Percentiles rank a stretch among this genome's conserved stretches.
These are phyloP conservation scores for Diaporthe sp. DNA, from an alignment of 2,329 filamentous ascomycete species.

Conservation along the genomic window DNA sequence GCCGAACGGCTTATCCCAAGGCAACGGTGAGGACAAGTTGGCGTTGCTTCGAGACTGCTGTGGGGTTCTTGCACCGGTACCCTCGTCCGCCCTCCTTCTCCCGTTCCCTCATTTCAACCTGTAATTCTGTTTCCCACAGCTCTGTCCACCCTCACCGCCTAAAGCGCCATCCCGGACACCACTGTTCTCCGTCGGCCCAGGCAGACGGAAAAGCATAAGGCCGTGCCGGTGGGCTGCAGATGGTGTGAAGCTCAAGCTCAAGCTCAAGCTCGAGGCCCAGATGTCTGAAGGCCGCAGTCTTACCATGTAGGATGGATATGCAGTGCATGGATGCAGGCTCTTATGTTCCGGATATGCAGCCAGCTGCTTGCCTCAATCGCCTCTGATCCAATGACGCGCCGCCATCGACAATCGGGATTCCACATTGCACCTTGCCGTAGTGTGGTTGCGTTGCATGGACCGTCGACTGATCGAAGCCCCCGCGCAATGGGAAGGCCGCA, in stretches of 20 bases:
- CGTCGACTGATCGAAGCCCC: constrained; percentile 16
- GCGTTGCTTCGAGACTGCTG: not conserved
- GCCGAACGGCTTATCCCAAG: not conserved
- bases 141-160: not conserved
- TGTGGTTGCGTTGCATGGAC: constrained; percentile 25
- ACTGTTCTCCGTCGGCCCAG: not conserved
- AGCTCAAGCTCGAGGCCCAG: constrained; percentile 27
- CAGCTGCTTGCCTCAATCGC: constrained; percentile 6
- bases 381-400: constrained; percentile 25
- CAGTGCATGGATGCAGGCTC: constrained; percentile 22
- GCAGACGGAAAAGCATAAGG: constrained; percentile 20
- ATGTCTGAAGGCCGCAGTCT: not conserved
- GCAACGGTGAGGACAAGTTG: not conserved
- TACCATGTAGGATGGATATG: not conserved
- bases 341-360: constrained; percentile 25
- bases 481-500: not conserved
- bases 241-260: constrained; percentile 16
- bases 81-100: not conserved
- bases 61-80: not conserved
- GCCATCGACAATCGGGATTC: constrained; percentile 12
- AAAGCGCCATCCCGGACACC: not conserved
- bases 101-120: not conserved
- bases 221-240: constrained; percentile 2
- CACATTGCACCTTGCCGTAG: constrained; percentile 11
- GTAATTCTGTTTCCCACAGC: not conserved